Conservation (phyloP, 768 basidiomycete species). For the Lepiota venenata region DNA sequence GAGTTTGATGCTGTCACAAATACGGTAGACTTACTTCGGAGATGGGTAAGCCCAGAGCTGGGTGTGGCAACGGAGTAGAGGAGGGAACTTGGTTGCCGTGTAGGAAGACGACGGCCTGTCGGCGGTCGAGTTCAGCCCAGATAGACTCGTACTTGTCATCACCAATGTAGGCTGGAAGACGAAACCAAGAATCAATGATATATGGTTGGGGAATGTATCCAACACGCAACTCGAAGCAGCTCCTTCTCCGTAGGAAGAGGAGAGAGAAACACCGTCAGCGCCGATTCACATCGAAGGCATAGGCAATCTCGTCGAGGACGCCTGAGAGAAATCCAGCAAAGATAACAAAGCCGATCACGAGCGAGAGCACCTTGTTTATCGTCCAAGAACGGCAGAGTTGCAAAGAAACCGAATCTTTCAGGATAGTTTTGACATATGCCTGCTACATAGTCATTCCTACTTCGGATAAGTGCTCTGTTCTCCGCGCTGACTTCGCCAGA, state of each 20-base stretch:
- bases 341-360: not conserved
- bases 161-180: constrained; percentile 57
- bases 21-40: constrained; percentile 44
- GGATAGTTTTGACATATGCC: constrained; percentile 47
- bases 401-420: constrained; percentile 67
- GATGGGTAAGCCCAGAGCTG: constrained; percentile 63
- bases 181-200: constrained; percentile 5
- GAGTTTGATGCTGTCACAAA: not conserved
- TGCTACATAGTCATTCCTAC: constrained; percentile 45
- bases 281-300: constrained; percentile 56
- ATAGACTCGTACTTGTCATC: constrained; percentile 60
- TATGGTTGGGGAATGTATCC: not conserved
- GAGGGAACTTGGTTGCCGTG: constrained; percentile 70
- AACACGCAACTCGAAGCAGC: constrained; percentile 47
- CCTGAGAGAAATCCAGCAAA: constrained; percentile 31
- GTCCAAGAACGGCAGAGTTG: constrained; percentile 55
- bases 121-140: constrained; percentile 65
- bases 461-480: constrained; percentile 39
- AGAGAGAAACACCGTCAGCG: constrained; percentile 62
- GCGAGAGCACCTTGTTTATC: constrained; percentile 51
- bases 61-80: constrained; percentile 60
- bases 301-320: constrained; percentile 55
- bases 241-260: constrained; percentile 66
- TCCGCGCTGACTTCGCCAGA: constrained; percentile 32
- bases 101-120: constrained; percentile 62